Conservation (phyloP, 768 basidiomycete species). For the Pisolithus marmoratus region DNA sequence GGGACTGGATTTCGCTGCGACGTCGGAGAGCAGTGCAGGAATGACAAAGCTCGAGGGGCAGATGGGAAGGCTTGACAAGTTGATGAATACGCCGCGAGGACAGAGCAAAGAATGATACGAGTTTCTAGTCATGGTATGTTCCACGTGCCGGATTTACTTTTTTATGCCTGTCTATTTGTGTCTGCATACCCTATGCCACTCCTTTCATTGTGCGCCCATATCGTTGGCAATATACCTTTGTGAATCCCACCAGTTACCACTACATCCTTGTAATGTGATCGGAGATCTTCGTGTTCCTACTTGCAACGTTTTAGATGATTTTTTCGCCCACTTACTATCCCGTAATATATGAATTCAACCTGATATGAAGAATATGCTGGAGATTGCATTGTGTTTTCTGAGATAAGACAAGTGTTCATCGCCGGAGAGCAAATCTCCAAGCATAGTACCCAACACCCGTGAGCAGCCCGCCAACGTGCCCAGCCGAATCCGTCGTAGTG, state of each 20-base stretch:
- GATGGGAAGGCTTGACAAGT: slow-evolving; percentile 72
- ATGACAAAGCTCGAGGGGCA: slow-evolving; percentile 74
- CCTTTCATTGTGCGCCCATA: slow-evolving; percentile 4
- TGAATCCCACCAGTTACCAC: slow-evolving; percentile 2
- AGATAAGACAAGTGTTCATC: slow-evolving; percentile 7
- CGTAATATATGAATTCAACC: background rate
- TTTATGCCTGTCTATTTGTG: slow-evolving; percentile 1
- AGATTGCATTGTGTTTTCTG: background rate
- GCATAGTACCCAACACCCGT: slow-evolving; percentile 53
- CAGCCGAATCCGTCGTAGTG: slow-evolving; percentile 51
- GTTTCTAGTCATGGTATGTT: background rate
- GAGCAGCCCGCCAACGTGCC: slow-evolving; percentile 65
- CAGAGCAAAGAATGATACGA: slow-evolving; percentile 7
- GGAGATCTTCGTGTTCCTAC: slow-evolving; percentile 2
- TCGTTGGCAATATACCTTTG: background rate
- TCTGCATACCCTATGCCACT: slow-evolving; percentile 6
- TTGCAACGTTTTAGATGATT: slow-evolving; percentile 7
- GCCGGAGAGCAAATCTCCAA: slow-evolving; percentile 25
- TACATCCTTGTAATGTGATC: slow-evolving; percentile 1
- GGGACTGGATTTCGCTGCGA: slow-evolving; percentile 34
- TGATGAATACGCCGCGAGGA: slow-evolving; percentile 65
- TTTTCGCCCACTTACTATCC: background rate
- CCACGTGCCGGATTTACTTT: background rate
- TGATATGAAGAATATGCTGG: background rate
- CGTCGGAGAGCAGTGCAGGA: slow-evolving; percentile 34